Percentiles rank a stretch among this genome's conserved stretches.
These are phyloP conservation scores for Prunus persica DNA, from an alignment of 306 rosid genomes.

Conservation along the genomic window DNA sequence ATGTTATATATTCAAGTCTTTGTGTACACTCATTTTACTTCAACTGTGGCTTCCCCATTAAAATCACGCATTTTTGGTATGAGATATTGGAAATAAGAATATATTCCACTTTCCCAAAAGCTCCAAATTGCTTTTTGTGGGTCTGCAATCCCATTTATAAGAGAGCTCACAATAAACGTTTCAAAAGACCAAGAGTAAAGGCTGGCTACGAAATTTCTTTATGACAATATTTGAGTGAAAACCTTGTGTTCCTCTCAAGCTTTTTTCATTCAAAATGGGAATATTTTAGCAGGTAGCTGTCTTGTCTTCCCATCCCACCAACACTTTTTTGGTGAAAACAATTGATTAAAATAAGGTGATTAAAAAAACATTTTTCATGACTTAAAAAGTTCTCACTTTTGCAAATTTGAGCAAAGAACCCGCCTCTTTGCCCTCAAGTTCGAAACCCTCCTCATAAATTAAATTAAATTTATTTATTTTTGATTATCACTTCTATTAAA, in stretches of 20 bases:
- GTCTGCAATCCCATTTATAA: not conserved
- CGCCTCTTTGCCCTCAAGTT: too few species aligned
- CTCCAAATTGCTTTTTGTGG: not conserved
- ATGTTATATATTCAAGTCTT: too few species aligned
- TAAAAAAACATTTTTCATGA: not conserved
- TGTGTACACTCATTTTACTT: too few species aligned
- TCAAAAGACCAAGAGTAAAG: too few species aligned
- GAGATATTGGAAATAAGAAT: not conserved
- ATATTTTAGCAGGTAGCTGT: not conserved
- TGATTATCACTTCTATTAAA: too few species aligned
- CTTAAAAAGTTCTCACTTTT: not conserved
- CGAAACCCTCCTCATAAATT: too few species aligned
- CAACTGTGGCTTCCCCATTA: not conserved
- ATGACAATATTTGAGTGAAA: too few species aligned
- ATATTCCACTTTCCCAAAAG: not conserved
- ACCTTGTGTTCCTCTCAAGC: too few species aligned
- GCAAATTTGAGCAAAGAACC: rapidly evolving
- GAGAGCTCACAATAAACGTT: not conserved
- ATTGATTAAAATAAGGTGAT: too few species aligned
- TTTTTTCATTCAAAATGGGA: too few species aligned
- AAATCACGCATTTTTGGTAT: not conserved
- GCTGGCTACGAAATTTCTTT: too few species aligned
- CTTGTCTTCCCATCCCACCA: not conserved
- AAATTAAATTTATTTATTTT: too few species aligned
- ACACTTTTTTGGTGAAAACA: not conserved